Evolutionary conservation across 106 monocot species (phyloP), one percentile per base, ranked within the genome.

Genomic region (Triglochin maritima): DNA sequence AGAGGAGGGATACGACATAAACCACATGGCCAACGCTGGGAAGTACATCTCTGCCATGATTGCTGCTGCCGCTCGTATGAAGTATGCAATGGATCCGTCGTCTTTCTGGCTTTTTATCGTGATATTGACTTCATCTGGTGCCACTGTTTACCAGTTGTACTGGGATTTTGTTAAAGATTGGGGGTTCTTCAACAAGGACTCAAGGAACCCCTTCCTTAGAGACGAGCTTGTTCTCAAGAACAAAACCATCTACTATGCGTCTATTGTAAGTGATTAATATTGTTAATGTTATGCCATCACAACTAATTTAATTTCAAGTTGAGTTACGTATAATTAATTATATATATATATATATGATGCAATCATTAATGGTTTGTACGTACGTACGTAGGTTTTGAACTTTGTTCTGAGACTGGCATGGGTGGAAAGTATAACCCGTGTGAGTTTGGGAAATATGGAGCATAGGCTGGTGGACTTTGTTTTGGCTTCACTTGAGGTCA

Each of bases 131-230:
- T 98, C 88, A 29, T 70, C 79, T 4, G 42, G 63, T 4, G 96
- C 96, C 54, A 98, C 96, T 5, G 2, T 79, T 53, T 98, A 98
- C 56, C 98, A 98, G 72, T 64, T 92, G 41, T 92, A 89, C 71
- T 99, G 98, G 98, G 98, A 99, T 79, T 99, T 86, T 50, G 98
- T 92, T 66, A 92, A 85, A 81, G 98, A 99, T 58, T 99, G 92
- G 98, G 98, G 98, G 1, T 69, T 99, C 17, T 69, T 92, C 45
- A 56, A 84, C 53, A 50, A 51, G 14, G 66, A 62, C 59, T 86
- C 92, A 5, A 86, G 42, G 56, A 92, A 92, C 75, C 56, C 47
- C 2, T 86, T 68, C 64, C 89, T 99, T 4, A 84, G 98, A 44
- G 84, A 99, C 50, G 86, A 99, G 3, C 98, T 92, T 56, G 69